Base-by-base conservation (phyloP, 2,329 filamentous ascomycete genomes). In the Colletotrichum musicola region DNA sequence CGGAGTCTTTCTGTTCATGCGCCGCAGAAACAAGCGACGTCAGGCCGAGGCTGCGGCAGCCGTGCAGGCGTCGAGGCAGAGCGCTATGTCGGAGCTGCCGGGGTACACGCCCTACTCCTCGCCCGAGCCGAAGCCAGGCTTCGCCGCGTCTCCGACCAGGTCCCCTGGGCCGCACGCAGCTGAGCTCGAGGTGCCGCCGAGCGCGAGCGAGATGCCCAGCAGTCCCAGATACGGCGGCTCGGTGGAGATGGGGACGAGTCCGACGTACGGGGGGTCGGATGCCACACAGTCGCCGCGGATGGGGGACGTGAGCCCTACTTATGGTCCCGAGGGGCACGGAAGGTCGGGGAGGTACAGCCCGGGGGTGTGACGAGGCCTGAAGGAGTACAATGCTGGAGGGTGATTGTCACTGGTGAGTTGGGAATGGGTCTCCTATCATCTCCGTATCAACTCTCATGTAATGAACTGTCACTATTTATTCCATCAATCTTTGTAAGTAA, bases 191-290 rank as follows among this genome's bases (percentile, higher is more conserved):
- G 63, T 66, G 6, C 63, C 57, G 1, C 25, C 14, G 6, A 62
- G 49, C 18, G 63, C 58, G 50, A 66, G 63, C 42, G 57, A 66
- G 57, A 66, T 66, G 63, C 63, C 57, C 7, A 62, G 63, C 12
- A 66, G 63, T 30, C 63, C 57, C 25, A 40, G 58, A n/a, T 67
- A 57, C 12, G 64, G 58, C 3, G 63, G 58, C 12, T 66, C 58
- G 4, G 64, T 62, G 6, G 58, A 57, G 50, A 56, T 66, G 64
- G 58, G 42, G 13, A 66, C 30, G 30, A 35, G 30, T 10, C 30
- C 30, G 30, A 35, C 30, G 30, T 35, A 35, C 30, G 30, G 30
- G 10, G 40, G 40, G 40, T 42, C 40, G 40, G 58, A 67, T 9
- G 44, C 38, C 12, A 67, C 58, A 7, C 44, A 50, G 13, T 62